Conservation (phyloP, 2,329 filamentous ascomycete species). For the Ascochyta fabae region DNA sequence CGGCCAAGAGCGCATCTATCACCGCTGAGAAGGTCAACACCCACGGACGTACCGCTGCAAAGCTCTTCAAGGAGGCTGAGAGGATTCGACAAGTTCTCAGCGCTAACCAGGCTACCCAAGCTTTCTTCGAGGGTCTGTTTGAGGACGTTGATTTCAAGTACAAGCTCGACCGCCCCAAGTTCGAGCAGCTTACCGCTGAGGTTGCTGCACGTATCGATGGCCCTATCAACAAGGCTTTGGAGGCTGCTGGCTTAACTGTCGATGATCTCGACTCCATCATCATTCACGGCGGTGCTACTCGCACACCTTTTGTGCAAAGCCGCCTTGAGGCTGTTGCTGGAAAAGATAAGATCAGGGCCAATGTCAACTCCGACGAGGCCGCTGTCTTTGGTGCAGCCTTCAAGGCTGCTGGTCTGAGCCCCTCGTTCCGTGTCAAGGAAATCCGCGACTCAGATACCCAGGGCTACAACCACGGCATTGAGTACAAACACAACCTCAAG, state of each 20-base stretch:
- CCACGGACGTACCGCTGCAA: constrained; percentile 85
- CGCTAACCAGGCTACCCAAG: constrained; percentile 82
- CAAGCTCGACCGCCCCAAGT: constrained; percentile 79
- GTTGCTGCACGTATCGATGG: constrained; percentile 71
- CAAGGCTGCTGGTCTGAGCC: constrained; percentile 88
- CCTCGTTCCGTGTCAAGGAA: constrained; percentile 97
- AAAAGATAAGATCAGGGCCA: constrained; percentile 82
- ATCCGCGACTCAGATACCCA: constrained; percentile 83
- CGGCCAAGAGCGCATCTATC: constrained; percentile 69
- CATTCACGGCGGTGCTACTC: constrained; percentile 85
- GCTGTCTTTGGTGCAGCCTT: constrained; percentile 96
- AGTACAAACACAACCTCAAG: constrained; percentile 74
- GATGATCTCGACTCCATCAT: constrained; percentile 87
- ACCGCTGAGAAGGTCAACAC: constrained; percentile 68
- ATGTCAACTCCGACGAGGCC: constrained; percentile 96
- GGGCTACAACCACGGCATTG: constrained; percentile 75
- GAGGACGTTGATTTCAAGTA: constrained; percentile 94
- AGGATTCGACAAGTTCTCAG: constrained; percentile 87
- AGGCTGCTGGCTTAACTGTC: constrained; percentile 73
- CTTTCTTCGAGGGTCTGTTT: constrained; percentile 86
- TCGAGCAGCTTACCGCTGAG: constrained; percentile 76
- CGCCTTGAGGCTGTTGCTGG: constrained; percentile 79
- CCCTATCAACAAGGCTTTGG: constrained; percentile 77
- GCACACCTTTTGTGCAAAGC: constrained; percentile 94
- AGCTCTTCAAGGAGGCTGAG: constrained; percentile 92